Evolutionary conservation across 441 rosid genomes (phyloP).

Genomic region (Populus hybrid): DNA sequence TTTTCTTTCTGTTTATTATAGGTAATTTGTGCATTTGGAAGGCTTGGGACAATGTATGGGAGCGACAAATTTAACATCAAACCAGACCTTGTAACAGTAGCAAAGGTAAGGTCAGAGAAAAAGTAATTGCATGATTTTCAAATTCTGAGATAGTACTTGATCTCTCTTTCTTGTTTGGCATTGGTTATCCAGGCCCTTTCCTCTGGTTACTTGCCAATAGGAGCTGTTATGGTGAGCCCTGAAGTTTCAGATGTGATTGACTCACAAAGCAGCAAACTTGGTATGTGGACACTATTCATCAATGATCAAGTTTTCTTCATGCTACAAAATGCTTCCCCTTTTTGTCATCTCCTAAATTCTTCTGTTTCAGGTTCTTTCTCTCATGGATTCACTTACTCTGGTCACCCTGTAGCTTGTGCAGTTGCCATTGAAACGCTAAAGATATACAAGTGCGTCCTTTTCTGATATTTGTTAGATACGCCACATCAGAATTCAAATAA

Average conservation of each 20-base stretch:
- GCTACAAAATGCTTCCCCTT: conserved; percentile 7
- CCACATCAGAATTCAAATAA: neutral
- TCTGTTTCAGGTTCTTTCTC: conserved; percentile 60
- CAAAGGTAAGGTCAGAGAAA: conserved; percentile 55
- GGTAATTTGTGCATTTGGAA: conserved; percentile 98
- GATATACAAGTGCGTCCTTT: conserved; percentile 62
- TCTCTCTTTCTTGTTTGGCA: neutral
- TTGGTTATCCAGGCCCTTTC: conserved; percentile 66
- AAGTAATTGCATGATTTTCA: neutral
- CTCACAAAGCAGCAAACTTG: conserved; percentile 90
- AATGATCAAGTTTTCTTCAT: neutral
- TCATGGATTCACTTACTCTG: conserved; percentile 97
- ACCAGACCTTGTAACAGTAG: conserved; percentile 84
- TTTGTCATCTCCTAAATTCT: conserved; percentile 3
- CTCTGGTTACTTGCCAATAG: conserved; percentile 89
- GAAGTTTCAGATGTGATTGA: conserved; percentile 79
- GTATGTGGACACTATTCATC: conserved; percentile 29
- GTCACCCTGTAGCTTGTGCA: conserved; percentile 92
- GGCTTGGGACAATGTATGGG: conserved; percentile 96
- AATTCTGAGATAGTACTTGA: neutral
- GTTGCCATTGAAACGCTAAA: conserved; percentile 82
- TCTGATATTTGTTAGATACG: neutral
- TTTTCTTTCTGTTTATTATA: conserved; percentile 24
- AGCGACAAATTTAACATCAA: conserved; percentile 80
- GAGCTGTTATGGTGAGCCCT: conserved; percentile 80